phyloP scores from a whole-genome alignment of 2,329 filamentous ascomycete species.

The Hypoxylon sp. region DNA sequence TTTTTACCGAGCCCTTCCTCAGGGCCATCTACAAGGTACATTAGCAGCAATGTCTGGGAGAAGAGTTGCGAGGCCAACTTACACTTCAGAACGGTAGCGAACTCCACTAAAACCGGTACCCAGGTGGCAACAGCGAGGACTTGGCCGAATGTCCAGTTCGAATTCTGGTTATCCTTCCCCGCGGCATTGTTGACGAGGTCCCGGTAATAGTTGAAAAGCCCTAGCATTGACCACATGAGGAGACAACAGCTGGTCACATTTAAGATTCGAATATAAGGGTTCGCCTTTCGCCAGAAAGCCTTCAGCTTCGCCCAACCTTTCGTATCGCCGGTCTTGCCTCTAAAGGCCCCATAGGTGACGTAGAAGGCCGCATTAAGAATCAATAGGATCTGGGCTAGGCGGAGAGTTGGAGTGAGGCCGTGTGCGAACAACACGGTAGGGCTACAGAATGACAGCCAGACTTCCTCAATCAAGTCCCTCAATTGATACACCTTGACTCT shows the following conservation, averaged over 20 bases:
- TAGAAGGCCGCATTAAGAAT: constrained; percentile 19
- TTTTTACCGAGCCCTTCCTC: constrained; percentile 27
- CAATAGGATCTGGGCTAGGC: constrained; percentile 15
- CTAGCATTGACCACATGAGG: constrained; percentile 53
- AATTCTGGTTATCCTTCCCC: constrained; percentile 44
- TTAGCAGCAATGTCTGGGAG: neutral
- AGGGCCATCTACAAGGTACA: constrained; percentile 20
- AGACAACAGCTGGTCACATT: constrained; percentile 42
- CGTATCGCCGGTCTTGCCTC: constrained; percentile 3
- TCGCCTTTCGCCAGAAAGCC: constrained; percentile 7
- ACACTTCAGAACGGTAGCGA: constrained; percentile 50
- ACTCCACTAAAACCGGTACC: constrained; percentile 51
- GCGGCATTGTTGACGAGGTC: constrained; percentile 31
- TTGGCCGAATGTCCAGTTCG: constrained; percentile 54
- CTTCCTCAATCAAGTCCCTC: constrained; percentile 12
- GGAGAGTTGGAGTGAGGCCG: constrained; percentile 12
- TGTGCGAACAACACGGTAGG: neutral
- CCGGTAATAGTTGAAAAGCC: constrained; percentile 50
- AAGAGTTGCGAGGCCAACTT: constrained; percentile 22
- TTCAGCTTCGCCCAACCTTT: constrained; percentile 11
- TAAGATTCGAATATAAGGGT: constrained; percentile 26
- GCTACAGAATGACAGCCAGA: constrained; percentile 16
- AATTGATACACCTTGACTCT: neutral
- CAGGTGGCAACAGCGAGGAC: constrained; percentile 53
- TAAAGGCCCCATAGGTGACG: constrained; percentile 25